Base-by-base conservation (phyloP, 257 asterid genomes). In the Penstemon eatonii region DNA sequence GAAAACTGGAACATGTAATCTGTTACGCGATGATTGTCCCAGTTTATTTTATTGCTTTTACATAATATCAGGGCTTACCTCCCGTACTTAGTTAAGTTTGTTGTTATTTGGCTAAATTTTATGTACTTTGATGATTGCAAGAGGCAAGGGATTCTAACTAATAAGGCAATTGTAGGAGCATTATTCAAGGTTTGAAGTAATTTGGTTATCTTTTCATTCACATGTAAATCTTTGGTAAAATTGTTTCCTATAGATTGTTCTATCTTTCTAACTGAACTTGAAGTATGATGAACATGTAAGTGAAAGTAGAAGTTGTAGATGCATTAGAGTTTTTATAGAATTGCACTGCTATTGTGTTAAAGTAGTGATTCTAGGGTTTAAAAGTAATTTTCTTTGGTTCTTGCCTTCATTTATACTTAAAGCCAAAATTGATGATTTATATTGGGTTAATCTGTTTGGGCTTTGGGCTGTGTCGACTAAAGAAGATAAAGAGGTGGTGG, bases 51-150 rank as follows among this genome's bases (percentile, higher is more conserved):
- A n/a, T 59, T 72, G 40, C 7, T 33, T 52, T 33, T 45, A 44
- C 37, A 39, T 41, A 5, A 18, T 25, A 10, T 15, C 39, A 56
- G 41, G 69, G 42, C 40, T 54, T 50, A 43, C 19, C 18, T 62
- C 52, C 46, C 10, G 8, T 15, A 15, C 41, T 54, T 50, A 46
- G 44, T 61, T 67, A 4, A 46, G 45, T 9, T n/a, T 54, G 4
- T 69, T 69, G 66, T 68, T 44, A 13, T 60, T 56, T 69, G 71
- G 60, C 53, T 56, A 49, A 61, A 60, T 76, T 81, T 72, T 82
- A 92, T 96, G 89, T 89, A 89, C 82, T 67, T 73, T 56, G 78
- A 73, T 72, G 86, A 80, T 70, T 87, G 96, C 83, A 72, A 75
- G 83, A 63, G 80, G 71, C 83, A 83, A 54, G 91, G 79, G n/a